Evolutionary conservation across 768 basidiomycete species (phyloP), one percentile per base, ranked within the genome.

Genomic region (Lentinula sp.): DNA sequence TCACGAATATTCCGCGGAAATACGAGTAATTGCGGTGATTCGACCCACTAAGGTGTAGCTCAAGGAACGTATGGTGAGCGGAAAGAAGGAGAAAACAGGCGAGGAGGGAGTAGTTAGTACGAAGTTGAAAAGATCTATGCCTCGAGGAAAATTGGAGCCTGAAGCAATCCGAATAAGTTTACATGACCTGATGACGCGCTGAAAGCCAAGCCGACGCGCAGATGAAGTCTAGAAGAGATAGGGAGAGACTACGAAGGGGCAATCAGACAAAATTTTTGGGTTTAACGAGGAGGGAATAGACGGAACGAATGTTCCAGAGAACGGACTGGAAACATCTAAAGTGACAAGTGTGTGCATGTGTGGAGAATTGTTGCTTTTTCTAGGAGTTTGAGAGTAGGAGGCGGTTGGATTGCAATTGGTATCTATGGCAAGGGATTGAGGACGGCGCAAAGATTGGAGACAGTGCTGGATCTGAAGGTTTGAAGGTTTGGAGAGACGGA

Each of bases 141-240:
- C 45, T 48, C 48, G 33, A 59, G 46, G 43, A 59, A 28, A 15
- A 20, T 18, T 36, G 56, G 39, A 33, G 23, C 15, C 18, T 45
- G 56, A 43, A 18, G 41, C 23, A 20, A 35, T 32, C 57, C 57
- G 57, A 46, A 48, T 46, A 59, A 48, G 45, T 59, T 48, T 59
- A 59, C 49, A 59, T 59, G 57, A 48, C 45, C 36, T 43, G 6
- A 39, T 57, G 56, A 57, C 20, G 23, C 50, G 12, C 12, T 15
- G 6, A 52, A 36, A 12, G 32, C 28, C 28, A 36, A 52, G 35
- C 33, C 50, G 28, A 33, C 33, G 36, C 39, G 37, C 13, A 54
- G 28, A 13, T 36, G 32, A 16, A 54, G 53, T 54, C 53, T 54
- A 54, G 53, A 54, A 54, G 53, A 45, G 16, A 13, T 13, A 28